A percentile compares a stretch with the other conserved stretches of the same genome.
phyloP scores from a whole-genome alignment of 257 asterid species.

The Coffea eugenioides region DNA sequence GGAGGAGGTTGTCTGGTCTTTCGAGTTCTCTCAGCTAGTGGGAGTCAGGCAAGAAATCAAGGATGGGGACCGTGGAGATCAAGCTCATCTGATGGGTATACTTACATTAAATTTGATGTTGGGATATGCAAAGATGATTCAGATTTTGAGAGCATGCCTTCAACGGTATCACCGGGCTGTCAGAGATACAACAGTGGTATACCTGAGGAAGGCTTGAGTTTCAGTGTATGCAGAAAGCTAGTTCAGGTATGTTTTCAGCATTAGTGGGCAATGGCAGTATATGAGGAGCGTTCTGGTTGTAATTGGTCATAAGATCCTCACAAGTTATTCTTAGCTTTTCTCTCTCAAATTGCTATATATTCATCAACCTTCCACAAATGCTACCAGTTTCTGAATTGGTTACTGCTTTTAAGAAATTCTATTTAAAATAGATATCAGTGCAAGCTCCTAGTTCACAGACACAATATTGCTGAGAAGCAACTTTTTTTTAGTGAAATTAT shows the following conservation, averaged over 20 bases:
- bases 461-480: neutral
- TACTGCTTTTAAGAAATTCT: neutral
- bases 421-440: neutral
- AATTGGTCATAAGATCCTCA: constrained; percentile 4
- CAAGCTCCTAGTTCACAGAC: neutral
- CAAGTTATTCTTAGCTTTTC: neutral
- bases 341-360: neutral
- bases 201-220: constrained; percentile 76
- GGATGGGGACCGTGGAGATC: constrained; percentile 70
- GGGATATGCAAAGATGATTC: constrained; percentile 40
- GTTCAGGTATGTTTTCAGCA: constrained; percentile 59
- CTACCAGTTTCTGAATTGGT: neutral
- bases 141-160: constrained; percentile 29
- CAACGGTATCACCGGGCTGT: constrained; percentile 23
- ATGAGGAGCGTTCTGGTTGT: neutral
- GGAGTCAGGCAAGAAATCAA: constrained; percentile 54
- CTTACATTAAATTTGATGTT: constrained; percentile 51
- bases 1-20: constrained; percentile 59
- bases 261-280: no score
- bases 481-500: neutral
- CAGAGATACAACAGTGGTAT: constrained; percentile 36
- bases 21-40: constrained; percentile 48
- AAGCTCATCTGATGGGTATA: constrained; percentile 54
- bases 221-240: constrained; percentile 73
- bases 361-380: neutral